Evolutionary conservation across 495 filamentous ascomycete species (phyloP).

Genomic region (Aspergillus kassunensis): DNA sequence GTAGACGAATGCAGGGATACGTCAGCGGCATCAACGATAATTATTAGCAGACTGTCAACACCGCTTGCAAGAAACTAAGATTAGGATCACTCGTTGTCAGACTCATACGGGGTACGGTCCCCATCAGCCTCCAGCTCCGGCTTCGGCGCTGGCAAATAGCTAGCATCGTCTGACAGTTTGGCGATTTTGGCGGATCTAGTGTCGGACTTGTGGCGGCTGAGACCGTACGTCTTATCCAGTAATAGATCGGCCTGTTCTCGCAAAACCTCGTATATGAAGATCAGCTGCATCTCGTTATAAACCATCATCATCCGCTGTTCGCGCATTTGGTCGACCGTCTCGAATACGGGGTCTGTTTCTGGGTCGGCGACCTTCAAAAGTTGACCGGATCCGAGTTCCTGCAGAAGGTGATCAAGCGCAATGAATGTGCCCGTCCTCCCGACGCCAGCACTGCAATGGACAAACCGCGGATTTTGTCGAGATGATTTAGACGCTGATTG

Average conservation of each 20-base stretch:
- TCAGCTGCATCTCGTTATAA: constrained; percentile 79
- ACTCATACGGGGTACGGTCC: constrained; percentile 28
- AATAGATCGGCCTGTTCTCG: constrained; percentile 64
- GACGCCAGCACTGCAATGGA: constrained; percentile 94
- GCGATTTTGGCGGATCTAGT: constrained; percentile 40
- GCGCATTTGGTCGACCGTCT: constrained; percentile 75
- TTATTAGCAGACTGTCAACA: background rate
- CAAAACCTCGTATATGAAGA: constrained; percentile 87
- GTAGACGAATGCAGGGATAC: constrained; percentile 6
- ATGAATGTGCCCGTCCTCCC: constrained; percentile 95
- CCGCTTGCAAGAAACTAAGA: background rate
- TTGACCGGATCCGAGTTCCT: constrained; percentile 72
- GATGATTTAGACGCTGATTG: constrained; percentile 68
- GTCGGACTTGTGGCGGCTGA: constrained; percentile 24
- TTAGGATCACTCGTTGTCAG: constrained; percentile 33
- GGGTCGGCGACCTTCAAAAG: constrained; percentile 45
- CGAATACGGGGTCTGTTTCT: constrained; percentile 59
- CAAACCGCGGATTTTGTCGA: constrained; percentile 72
- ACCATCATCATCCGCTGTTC: constrained; percentile 97
- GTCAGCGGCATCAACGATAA: constrained; percentile 10
- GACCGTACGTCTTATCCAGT: constrained; percentile 30
- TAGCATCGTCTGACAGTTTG: constrained; percentile 32
- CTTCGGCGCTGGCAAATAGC: constrained; percentile 34
- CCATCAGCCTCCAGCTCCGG: constrained; percentile 36
- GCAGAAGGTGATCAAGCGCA: constrained; percentile 82